Percentiles rank a stretch among this genome's conserved stretches.
Evolutionary conservation across 352 stramenopile genomes (phyloP).

Genomic region (Phytophthora pseudosyringae): DNA sequence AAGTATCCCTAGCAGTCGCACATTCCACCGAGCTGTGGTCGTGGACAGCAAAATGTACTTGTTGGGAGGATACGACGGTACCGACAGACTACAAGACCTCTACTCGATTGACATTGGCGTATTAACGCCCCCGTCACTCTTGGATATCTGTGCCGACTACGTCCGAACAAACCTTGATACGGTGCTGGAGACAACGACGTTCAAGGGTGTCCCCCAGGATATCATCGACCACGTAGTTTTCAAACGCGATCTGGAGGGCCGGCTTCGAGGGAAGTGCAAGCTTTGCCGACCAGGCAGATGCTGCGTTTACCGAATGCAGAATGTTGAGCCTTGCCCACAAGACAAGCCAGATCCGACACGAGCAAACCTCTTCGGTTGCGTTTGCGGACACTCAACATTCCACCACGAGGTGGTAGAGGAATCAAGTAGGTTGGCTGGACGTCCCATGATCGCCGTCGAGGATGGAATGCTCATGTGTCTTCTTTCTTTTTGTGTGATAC

Average conservation of each 20-base stretch:
- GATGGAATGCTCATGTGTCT: conserved; percentile 16
- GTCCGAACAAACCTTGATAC: conserved; percentile 70
- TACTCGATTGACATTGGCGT: conserved; percentile 88
- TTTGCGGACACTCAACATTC: conserved; percentile 78
- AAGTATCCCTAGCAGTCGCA: conserved; percentile 83
- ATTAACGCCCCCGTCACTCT: conserved; percentile 69
- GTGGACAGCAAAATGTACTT: conserved; percentile 87
- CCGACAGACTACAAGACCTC: conserved; percentile 82
- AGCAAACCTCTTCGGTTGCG: conserved; percentile 49
- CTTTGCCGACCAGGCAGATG: conserved; percentile 72
- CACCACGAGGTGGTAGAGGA: conserved; percentile 82
- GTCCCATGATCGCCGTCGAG: not conserved
- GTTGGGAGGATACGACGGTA: conserved; percentile 87
- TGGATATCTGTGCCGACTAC: conserved; percentile 78
- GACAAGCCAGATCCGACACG: conserved; percentile 38
- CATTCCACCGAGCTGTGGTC: conserved; percentile 87
- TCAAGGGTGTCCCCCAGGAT: conserved; percentile 79
- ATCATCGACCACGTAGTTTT: conserved; percentile 83
- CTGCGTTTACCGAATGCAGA: conserved; percentile 68
- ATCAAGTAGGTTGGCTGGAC: conserved; percentile 52
- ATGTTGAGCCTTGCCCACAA: conserved; percentile 33
- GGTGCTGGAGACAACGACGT: conserved; percentile 71
- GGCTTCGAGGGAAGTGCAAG: conserved; percentile 79
- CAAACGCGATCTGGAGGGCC: conserved; percentile 67
- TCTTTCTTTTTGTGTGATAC: conserved; percentile 3